Percentiles rank a stretch among this genome's conserved stretches.
These are phyloP conservation scores for Leccinum boreale DNA, from an alignment of 768 basidiomycete genomes.

Conservation along the genomic window DNA sequence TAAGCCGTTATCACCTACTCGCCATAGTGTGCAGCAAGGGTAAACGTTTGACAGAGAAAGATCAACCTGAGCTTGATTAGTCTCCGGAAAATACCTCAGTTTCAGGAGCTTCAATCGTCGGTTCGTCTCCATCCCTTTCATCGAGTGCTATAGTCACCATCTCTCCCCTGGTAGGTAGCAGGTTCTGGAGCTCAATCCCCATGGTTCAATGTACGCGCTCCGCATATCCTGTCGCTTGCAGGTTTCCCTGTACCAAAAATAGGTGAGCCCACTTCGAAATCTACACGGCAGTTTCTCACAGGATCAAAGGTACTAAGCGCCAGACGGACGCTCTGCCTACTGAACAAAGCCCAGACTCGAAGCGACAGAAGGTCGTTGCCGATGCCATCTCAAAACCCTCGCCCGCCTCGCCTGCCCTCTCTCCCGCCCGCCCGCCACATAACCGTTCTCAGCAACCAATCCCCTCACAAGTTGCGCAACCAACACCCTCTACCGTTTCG, in stretches of 20 bases:
- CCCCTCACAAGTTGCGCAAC: conserved; percentile 19
- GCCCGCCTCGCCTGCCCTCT: conserved; percentile 19
- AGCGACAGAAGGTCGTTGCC: conserved; percentile 32
- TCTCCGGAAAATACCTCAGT: conserved; percentile 43
- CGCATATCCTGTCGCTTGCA: conserved; percentile 45
- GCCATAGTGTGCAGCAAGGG: not conserved
- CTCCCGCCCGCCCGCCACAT: conserved; percentile 20
- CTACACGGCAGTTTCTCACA: conserved; percentile 10
- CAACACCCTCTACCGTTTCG: conserved; percentile 7
- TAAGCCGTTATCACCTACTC: conserved; percentile 18
- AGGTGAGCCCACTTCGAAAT: conserved; percentile 21
- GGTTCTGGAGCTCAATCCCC: conserved; percentile 38
- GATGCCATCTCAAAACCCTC: conserved; percentile 18
- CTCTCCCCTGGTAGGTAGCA: conserved; percentile 30
- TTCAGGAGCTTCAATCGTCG: conserved; percentile 48
- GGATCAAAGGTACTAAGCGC: conserved; percentile 39
- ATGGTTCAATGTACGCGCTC: conserved; percentile 54
- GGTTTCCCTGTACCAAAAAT: conserved; percentile 41
- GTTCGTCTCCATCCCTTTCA: conserved; percentile 33
- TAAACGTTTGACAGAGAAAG: conserved; percentile 43
- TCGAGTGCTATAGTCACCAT: not conserved
- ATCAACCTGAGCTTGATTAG: conserved; percentile 55
- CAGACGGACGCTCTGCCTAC: conserved; percentile 34
- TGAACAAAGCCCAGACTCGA: conserved; percentile 44
- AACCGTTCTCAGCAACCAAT: conserved; percentile 20